A percentile compares a stretch with the other conserved stretches of the same genome.
These are phyloP conservation scores for Brassica hybrid DNA, from an alignment of 441 rosid genomes.

Conservation along the genomic window DNA sequence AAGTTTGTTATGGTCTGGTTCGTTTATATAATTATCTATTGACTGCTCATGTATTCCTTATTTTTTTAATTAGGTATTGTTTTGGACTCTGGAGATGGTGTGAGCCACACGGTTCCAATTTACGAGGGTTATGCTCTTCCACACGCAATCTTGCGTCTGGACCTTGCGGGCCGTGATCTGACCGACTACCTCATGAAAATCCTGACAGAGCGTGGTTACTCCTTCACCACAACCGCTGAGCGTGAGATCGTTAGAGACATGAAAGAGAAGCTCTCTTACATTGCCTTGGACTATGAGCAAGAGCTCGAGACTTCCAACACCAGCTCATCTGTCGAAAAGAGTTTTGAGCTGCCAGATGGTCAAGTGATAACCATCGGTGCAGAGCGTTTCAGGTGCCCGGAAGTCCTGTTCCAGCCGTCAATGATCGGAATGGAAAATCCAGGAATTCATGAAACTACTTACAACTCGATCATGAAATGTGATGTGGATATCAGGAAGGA, in stretches of 20 bases:
- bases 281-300: slow-evolving; percentile 11
- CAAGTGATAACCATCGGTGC: slow-evolving; percentile 79
- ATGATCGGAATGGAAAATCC: slow-evolving; percentile 83
- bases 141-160: slow-evolving; percentile 78
- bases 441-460: slow-evolving; percentile 81
- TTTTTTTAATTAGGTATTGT: slow-evolving; percentile 43
- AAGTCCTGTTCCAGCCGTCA: slow-evolving; percentile 81
- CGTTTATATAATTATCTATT: too few relatives aligned
- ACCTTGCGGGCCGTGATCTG: slow-evolving; percentile 77
- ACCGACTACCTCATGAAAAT: slow-evolving; percentile 43
- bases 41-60: too few relatives aligned
- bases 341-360: slow-evolving; percentile 80
- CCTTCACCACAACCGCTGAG: slow-evolving; percentile 83
- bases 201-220: slow-evolving; percentile 30
- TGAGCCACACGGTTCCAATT: slow-evolving; percentile 84
- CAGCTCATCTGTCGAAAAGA: slow-evolving; percentile 71
- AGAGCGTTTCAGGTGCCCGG: slow-evolving; percentile 84
- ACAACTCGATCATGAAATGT: slow-evolving; percentile 79
- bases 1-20: too few relatives aligned
- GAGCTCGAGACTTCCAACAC: slow-evolving; percentile 74
- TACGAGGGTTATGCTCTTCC: slow-evolving; percentile 85
- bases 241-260: slow-evolving; percentile 81
- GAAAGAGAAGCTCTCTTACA: slow-evolving; percentile 46
- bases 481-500: slow-evolving; percentile 52
- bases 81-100: slow-evolving; percentile 86